Conservation (phyloP, 371 early-diverging fungal species). For the Actinomucor elegans region DNA sequence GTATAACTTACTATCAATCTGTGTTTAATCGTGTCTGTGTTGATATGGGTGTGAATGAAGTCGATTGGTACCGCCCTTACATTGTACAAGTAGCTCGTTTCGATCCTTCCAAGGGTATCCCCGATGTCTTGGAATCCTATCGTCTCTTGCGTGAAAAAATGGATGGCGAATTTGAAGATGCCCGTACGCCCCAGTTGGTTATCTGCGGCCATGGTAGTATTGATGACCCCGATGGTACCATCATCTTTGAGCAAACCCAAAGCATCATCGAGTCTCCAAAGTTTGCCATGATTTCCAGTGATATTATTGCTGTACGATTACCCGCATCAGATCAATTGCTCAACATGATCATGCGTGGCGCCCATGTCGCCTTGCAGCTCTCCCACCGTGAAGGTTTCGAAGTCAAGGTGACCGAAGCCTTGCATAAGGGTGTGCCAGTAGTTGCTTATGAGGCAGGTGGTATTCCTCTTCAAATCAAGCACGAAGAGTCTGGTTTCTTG, state of each 20-base stretch:
- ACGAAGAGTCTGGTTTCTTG: conserved; percentile 68
- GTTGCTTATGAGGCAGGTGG: conserved; percentile 75
- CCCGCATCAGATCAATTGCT: conserved; percentile 84
- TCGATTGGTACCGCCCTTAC: conserved; percentile 69
- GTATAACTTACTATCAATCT: conserved; percentile 66
- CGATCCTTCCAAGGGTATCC: conserved; percentile 92
- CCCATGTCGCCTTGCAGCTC: conserved; percentile 75
- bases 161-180: conserved; percentile 31
- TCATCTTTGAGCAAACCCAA: conserved; percentile 67
- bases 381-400: conserved; percentile 88
- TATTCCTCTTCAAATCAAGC: conserved; percentile 79
- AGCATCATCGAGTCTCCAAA: conserved; percentile 40
- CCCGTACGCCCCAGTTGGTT: conserved; percentile 68
- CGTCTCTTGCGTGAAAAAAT: conserved; percentile 60
- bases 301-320: conserved; percentile 65
- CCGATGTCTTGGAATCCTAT: conserved; percentile 77
- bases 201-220: conserved; percentile 85
- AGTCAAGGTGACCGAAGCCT: conserved; percentile 89
- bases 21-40: conserved; percentile 77
- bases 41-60: conserved; percentile 68
- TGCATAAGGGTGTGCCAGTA: conserved; percentile 70
- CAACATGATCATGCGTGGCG: conserved; percentile 69
- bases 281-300: conserved; percentile 51
- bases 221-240: conserved; percentile 85
- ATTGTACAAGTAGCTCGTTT: conserved; percentile 88